A percentile compares a stretch with the other conserved stretches of the same genome.
phyloP scores from a whole-genome alignment of 2,329 filamentous ascomycete species.

The Aspergillus aculeatinus region DNA sequence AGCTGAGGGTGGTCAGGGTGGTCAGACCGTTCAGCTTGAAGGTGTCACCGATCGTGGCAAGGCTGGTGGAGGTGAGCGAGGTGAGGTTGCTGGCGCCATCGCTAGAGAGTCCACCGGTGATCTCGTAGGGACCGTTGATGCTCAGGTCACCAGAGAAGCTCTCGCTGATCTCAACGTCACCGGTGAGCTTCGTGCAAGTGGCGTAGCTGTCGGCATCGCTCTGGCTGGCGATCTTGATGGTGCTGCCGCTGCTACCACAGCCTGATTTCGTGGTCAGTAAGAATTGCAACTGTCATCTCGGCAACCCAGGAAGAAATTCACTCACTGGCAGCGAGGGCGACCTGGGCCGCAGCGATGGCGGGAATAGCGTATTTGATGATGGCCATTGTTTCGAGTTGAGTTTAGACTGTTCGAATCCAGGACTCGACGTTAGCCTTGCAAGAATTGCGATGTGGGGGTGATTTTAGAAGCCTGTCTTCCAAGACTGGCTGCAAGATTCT shows the following conservation, averaged over 20 bases:
- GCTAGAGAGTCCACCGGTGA: slow-evolving; percentile 57
- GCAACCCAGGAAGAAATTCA: slow-evolving; percentile 1
- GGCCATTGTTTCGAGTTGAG: slow-evolving; percentile 43
- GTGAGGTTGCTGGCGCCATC: slow-evolving; percentile 61
- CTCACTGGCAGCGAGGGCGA: slow-evolving; percentile 50
- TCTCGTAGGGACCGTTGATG: slow-evolving; percentile 61
- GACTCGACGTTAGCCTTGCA: neutral
- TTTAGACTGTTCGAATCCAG: slow-evolving; percentile 2
- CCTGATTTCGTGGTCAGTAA: slow-evolving; percentile 16
- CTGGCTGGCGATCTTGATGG: slow-evolving; percentile 58
- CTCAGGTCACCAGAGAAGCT: slow-evolving; percentile 57
- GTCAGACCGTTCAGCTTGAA: slow-evolving; percentile 71
- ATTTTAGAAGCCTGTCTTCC: neutral
- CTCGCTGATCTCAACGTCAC: slow-evolving; percentile 64
- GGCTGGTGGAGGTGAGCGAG: slow-evolving; percentile 59
- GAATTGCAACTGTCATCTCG: neutral
- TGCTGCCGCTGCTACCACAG: slow-evolving; percentile 24
- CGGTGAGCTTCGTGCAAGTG: slow-evolving; percentile 67
- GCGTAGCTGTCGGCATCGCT: slow-evolving; percentile 62
- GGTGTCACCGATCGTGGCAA: slow-evolving; percentile 65
- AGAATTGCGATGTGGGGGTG: neutral
- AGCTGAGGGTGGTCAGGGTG: slow-evolving; percentile 65
- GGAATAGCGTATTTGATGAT: slow-evolving; percentile 58
- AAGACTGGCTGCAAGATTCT: neutral
- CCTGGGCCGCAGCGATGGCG: slow-evolving; percentile 54